Percentiles rank a stretch among this genome's conserved stretches.
phyloP scores from a whole-genome alignment of 2,329 filamentous ascomycete genomes.

The Fusarium caatingaense region DNA sequence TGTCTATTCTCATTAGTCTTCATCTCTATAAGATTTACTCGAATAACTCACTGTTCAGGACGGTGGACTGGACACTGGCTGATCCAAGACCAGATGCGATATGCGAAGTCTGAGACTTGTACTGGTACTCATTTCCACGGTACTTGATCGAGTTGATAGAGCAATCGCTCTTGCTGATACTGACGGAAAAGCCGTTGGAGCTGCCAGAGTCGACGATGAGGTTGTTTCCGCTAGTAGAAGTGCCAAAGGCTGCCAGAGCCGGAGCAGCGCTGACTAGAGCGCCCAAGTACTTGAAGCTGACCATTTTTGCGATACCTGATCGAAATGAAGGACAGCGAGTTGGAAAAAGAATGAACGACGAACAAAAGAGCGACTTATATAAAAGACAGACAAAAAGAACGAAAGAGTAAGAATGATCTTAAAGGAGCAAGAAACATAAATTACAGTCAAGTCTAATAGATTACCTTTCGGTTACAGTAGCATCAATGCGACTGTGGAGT shows the following conservation, averaged over 20 bases:
- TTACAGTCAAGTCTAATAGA: background rate
- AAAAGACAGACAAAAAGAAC: background rate
- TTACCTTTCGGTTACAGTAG: background rate
- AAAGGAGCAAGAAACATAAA: background rate
- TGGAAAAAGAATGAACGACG: background rate
- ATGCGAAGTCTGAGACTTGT: conserved; percentile 53
- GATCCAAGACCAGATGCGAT: conserved; percentile 59
- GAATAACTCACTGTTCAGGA: conserved; percentile 45
- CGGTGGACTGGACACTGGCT: conserved; percentile 63
- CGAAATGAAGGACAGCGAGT: conserved; percentile 5
- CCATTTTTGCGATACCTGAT: conserved; percentile 39
- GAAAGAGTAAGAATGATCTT: background rate
- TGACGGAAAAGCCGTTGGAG: conserved; percentile 61
- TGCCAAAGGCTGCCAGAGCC: conserved; percentile 56
- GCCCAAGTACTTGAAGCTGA: conserved; percentile 38
- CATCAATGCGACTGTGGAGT: background rate
- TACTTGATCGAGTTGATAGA: conserved; percentile 73
- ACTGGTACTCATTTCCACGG: conserved; percentile 69
- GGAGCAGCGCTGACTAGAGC: conserved; percentile 48
- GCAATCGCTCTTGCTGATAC: conserved; percentile 64
- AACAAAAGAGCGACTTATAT: background rate
- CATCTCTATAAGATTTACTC: background rate
- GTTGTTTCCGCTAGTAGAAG: conserved; percentile 55
- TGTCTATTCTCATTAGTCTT: conserved; percentile 38
- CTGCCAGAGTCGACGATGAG: conserved; percentile 62